A percentile compares a stretch with the other conserved stretches of the same genome.
These are phyloP conservation scores for Picochlorum sp. DNA, from an alignment of 139 green algal genomes.

Conservation along the genomic window DNA sequence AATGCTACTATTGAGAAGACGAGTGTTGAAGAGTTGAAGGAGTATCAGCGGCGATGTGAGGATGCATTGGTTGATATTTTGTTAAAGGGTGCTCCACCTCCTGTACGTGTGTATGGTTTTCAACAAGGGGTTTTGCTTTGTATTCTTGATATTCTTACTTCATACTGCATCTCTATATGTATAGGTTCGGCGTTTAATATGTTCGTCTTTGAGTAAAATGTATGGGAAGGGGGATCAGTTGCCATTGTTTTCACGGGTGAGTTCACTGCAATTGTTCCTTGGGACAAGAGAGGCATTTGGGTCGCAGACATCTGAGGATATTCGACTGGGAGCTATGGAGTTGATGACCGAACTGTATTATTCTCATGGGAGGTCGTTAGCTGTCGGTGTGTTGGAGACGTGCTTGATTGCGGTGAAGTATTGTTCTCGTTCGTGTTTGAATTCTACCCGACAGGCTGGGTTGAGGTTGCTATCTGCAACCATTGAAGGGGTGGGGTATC, in stretches of 20 bases:
- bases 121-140: background rate
- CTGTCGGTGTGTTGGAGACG: constrained; percentile 35
- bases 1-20: constrained; percentile 46
- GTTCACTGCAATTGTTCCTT: constrained; percentile 53
- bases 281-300: constrained; percentile 36
- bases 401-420: constrained; percentile 46
- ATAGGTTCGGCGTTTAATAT: constrained; percentile 64
- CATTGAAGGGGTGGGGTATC: constrained; percentile 44
- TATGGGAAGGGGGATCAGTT: constrained; percentile 58
- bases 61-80: constrained; percentile 53
- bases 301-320: constrained; percentile 27
- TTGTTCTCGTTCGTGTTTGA: constrained; percentile 11
- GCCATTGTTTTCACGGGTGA: constrained; percentile 60
- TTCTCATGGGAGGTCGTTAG: constrained; percentile 43
- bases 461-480: constrained; percentile 49
- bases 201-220: constrained; percentile 47
- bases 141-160: background rate
- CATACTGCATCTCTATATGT: background rate
- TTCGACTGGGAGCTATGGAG: constrained; percentile 50
- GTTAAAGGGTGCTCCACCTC: constrained; percentile 37
- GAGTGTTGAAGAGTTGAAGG: constrained; percentile 36
- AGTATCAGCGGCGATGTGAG: constrained; percentile 66
- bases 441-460: constrained; percentile 28
- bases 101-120: constrained; percentile 17
- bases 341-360: constrained; percentile 43